Conservation (phyloP, 306 rosid species). For the Rubus parviflorus region DNA sequence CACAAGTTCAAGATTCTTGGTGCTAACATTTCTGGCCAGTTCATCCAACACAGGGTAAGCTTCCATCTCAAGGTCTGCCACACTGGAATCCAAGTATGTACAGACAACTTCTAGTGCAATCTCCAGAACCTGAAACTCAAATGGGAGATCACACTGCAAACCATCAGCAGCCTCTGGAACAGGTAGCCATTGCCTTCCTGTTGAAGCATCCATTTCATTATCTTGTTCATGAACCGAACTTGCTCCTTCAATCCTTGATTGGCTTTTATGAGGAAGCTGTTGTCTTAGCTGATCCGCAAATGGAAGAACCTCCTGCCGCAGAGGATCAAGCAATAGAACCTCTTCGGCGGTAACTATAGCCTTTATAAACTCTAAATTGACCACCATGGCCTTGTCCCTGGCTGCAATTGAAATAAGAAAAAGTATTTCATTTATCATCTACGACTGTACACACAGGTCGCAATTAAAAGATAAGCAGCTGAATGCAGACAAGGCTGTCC, state of each 20-base stretch:
- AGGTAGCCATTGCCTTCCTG: conserved; percentile 55
- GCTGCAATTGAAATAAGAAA: conserved; percentile 33
- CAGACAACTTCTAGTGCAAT: conserved; percentile 91
- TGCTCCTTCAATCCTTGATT: conserved; percentile 23
- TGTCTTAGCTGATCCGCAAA: conserved; percentile 89
- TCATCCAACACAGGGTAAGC: conserved; percentile 97
- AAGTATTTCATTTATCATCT: no score
- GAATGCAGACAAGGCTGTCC: no score
- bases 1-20: conserved; percentile 95
- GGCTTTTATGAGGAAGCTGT: conserved; percentile 51
- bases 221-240: conserved; percentile 58
- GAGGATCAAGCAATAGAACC: conserved; percentile 84
- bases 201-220: conserved; percentile 45
- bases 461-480: no score
- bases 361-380: conserved; percentile 83
- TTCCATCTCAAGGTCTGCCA: conserved; percentile 82
- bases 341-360: conserved; percentile 95
- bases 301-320: conserved; percentile 79
- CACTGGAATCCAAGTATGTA: conserved; percentile 68
- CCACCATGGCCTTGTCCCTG: conserved; percentile 98
- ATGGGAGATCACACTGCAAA: conserved; percentile 80
- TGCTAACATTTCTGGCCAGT: conserved; percentile 92
- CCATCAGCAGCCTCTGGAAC: conserved; percentile 63
- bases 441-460: no score
- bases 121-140: conserved; percentile 97